A percentile compares a stretch with the other conserved stretches of the same genome.
phyloP scores from a whole-genome alignment of 257 asterid genomes.

The Osmanthus fragrans region DNA sequence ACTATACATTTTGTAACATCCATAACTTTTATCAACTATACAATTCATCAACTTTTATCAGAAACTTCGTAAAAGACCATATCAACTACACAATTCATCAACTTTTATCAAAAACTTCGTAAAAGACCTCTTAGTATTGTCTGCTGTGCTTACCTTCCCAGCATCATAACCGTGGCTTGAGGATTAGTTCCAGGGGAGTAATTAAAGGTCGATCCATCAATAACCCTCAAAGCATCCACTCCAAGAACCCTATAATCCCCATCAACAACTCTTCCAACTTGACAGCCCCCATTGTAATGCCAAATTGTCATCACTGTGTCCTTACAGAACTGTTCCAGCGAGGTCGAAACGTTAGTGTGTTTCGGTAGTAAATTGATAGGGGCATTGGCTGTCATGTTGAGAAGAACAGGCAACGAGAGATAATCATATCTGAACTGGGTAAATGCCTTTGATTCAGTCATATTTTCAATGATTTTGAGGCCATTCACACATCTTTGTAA shows the following conservation, averaged over 20 bases:
- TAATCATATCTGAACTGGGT: slow-evolving; percentile 43
- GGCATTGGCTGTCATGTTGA: slow-evolving; percentile 67
- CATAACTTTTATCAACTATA: too few relatives aligned
- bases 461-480: slow-evolving; percentile 51
- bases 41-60: too few relatives aligned
- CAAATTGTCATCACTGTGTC: slow-evolving; percentile 93
- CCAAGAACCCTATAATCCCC: slow-evolving; percentile 48
- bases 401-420: slow-evolving; percentile 46
- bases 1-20: too few relatives aligned
- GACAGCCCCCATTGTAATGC: slow-evolving; percentile 95
- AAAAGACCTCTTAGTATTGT: too few relatives aligned
- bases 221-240: slow-evolving; percentile 52
- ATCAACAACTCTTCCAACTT: slow-evolving; percentile 64
- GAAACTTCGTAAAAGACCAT: too few relatives aligned
- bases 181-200: slow-evolving; percentile 85
- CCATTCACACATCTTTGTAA: slow-evolving; percentile 67
- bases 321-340: slow-evolving; percentile 78
- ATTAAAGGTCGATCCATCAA: slow-evolving; percentile 82
- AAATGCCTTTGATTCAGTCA: slow-evolving; percentile 65
- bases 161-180: slow-evolving; percentile 97
- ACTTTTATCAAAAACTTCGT: too few relatives aligned
- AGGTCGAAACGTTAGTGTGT: slow-evolving; percentile 55
- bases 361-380: slow-evolving; percentile 68
- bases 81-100: too few relatives aligned
- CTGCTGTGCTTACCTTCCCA: slow-evolving; percentile 30